Conservation (phyloP, 495 filamentous ascomycete species). For the Penicillium mononematosum region DNA sequence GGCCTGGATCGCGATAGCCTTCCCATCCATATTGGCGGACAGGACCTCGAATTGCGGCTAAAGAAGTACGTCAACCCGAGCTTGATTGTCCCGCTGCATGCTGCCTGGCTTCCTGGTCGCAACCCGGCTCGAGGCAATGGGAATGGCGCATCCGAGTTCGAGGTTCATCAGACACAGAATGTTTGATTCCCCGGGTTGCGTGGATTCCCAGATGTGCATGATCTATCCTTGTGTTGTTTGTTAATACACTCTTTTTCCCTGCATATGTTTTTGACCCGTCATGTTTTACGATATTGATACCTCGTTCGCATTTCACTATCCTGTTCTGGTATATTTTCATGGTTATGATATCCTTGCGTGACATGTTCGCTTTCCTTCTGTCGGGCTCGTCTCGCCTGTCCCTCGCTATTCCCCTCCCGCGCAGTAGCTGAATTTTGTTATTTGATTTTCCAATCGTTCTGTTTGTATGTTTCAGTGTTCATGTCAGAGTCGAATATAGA, state of each 20-base stretch:
- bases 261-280: slow-evolving; percentile 3
- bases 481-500: not conserved
- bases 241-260: slow-evolving; percentile 3
- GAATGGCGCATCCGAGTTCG: slow-evolving; percentile 18
- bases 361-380: not conserved
- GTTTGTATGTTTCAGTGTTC: not conserved
- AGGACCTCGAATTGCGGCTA: slow-evolving; percentile 40
- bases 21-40: slow-evolving; percentile 41
- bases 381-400: not conserved
- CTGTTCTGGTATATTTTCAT: slow-evolving; percentile 5
- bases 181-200: not conserved
- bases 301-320: slow-evolving; percentile 16
- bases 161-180: slow-evolving; percentile 24
- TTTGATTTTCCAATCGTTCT: not conserved
- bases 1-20: slow-evolving; percentile 47
- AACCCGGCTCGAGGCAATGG: slow-evolving; percentile 18
- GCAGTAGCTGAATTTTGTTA: not conserved
- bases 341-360: slow-evolving; percentile 10
- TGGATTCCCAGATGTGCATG: not conserved
- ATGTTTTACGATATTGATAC: slow-evolving; percentile 31
- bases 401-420: not conserved
- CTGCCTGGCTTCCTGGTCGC: slow-evolving; percentile 45
- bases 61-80: slow-evolving; percentile 51
- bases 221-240: not conserved
- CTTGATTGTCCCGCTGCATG: slow-evolving; percentile 45